Base-by-base conservation (phyloP, 441 rosid species). In the Populus hybrid region DNA sequence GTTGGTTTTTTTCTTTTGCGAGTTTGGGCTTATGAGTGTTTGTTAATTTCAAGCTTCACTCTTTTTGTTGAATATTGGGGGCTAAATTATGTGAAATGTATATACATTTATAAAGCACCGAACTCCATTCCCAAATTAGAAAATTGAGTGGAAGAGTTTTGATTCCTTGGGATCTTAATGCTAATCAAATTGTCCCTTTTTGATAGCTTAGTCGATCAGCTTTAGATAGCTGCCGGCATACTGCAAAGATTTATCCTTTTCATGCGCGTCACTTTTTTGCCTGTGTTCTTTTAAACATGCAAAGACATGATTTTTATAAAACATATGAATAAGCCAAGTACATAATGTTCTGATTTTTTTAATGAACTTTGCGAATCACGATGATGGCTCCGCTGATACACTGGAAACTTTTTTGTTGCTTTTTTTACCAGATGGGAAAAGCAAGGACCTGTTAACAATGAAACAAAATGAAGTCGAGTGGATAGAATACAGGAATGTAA, bases 391-490 rank as follows among this genome's bases (percentile, higher is more conserved):
- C 40, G 12, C 67, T 30, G 32, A 30, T 30, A 30, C 32, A 30
- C 32, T 30, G 32, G 32, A 30, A 20, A 36, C 66, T 59, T 10
- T 23, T 79, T 81, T 30, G 32, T 6, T 78, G 23, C 34, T 73
- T 82, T 30, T 72, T 66, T 82, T 67, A 30, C 69, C 81, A 95
- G 97, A 95, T 92, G 98, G 97, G 80, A 93, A 92, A 86, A 95
- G 99, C 87, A 82, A 85, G 84, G 97, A 95, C 76, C 42, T 91
- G 87, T 81, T 91, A 75, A 86, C 86, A 23, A 92, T 92, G 98
- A 92, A 93, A 92, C 93, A 86, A 80, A 87, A 92, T 75, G 97
- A 93, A 82, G 85, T 81, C 21, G 99, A 95, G 77, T 95, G 99
- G 97, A 18, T 87, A 79, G 97, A 88, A 79, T 95, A 93, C 79